Base-by-base conservation (phyloP, 2,329 filamentous ascomycete genomes). In the Aspergillus tubingensis region DNA sequence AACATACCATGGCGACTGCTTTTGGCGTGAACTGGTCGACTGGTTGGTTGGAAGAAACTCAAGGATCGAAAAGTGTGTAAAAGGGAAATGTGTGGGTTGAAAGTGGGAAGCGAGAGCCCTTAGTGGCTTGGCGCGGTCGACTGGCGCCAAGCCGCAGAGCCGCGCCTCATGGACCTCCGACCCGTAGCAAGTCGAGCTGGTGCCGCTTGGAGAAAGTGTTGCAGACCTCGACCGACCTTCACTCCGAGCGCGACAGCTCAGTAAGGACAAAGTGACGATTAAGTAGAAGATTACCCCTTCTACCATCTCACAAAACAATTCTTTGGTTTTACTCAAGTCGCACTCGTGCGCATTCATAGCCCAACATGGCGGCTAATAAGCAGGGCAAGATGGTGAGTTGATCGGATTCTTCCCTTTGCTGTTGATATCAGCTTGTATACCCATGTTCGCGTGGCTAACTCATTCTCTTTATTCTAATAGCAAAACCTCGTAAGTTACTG, bases 331-430 rank as follows among this genome's bases (percentile, higher is more conserved):
- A 50, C 57, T 60, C 58, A 76, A 79, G 79, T 77, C 79, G 78
- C 79, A 78, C 74, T 75, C 75, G 78, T 79, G 79, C 77, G 79
- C 78, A 69, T 67, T 63, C 54, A 58, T 44, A 55, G 63, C 69
- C 65, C 63, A 68, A 48, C 75, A 88, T 78, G 88, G 86, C 88
- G 76, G 73, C 78, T 65, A 94, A 96, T 86, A 96, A 96, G 81
- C 93, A 97, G 81, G 95, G 95, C 81, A 98, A 99, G 86, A 98
- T 99, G 95, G 95, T 98, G 84, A 85, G 91, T 88, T 60, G 49
- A 60, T 53, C 57, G 51, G 10, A 61, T 27, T 57, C 63, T 59
- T 59, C 54, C 51, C 32, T 25, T 58, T 39, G 5, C 19, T 21
- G n/a, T 43, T 10, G 43, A 56, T 51, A 38, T 32, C 43, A 53